phyloP scores from a whole-genome alignment of 345 rosid genomes.

The Citrus sinensis region DNA sequence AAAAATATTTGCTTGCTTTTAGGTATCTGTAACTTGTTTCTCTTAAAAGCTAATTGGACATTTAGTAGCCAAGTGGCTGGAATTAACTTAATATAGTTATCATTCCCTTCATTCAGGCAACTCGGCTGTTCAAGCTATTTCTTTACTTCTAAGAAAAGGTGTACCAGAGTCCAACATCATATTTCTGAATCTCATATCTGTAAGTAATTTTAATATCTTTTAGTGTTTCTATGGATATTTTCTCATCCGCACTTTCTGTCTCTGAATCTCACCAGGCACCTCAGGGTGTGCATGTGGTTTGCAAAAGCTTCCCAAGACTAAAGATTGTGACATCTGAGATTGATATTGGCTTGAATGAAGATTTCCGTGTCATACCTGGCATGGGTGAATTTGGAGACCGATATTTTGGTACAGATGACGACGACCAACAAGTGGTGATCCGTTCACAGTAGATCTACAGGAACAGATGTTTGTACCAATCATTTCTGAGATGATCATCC shows the following conservation, averaged over 20 bases:
- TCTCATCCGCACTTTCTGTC: not conserved
- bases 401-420: conserved; percentile 95
- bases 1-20: not conserved
- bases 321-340: conserved; percentile 99
- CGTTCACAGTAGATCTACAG: conserved; percentile 9
- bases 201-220: conserved; percentile 36
- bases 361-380: conserved; percentile 92
- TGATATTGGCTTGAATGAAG: conserved; percentile 82
- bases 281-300: conserved; percentile 95
- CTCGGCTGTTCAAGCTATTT: conserved; percentile 94
- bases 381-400: conserved; percentile 99
- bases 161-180: conserved; percentile 90
- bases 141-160: conserved; percentile 78
- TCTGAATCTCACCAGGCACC: conserved; percentile 67
- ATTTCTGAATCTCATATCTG: conserved; percentile 93
- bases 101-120: conserved; percentile 50
- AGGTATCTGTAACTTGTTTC: not conserved
- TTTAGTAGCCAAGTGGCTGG: not conserved
- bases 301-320: conserved; percentile 83
- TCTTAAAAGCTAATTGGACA: not conserved
- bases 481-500: conserved; percentile 3
- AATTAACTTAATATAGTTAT: not conserved
- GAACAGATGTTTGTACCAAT: conserved; percentile 10
- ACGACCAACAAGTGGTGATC: conserved; percentile 41
- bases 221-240: not conserved